Base-by-base conservation (phyloP, 1,284 basidiomycete species). In the Ceratorhiza oryzae-sativae region DNA sequence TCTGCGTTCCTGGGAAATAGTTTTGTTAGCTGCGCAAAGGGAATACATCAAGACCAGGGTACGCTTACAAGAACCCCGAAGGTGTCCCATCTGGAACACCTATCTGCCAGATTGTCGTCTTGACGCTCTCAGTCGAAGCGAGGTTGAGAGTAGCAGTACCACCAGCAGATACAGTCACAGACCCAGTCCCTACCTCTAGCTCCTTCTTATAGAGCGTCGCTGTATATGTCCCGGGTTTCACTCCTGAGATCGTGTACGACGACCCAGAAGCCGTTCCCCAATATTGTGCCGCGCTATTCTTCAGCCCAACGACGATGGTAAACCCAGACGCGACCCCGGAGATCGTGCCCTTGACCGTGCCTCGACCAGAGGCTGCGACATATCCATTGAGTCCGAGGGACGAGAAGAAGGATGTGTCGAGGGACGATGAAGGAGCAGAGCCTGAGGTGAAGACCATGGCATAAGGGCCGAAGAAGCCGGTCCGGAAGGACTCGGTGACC, bases 161-260 rank as follows among this genome's bases (percentile, higher is more conserved):
- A 23, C 84, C 84, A 30, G 82, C 82, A 25, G 74, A 78, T 45
- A 85, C 82, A 20, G 79, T 79, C 32, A 84, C 84, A 45, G 77
- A 79, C 12, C 81, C 81, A 12, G 81, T 81, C 10, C 81, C 83
- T 39, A 81, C 81, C 74, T 82, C 83, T 13, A 84, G 77, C 76
- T 85, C 83, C 48, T 81, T 82, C 77, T 85, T 81, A 75, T 78
- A 84, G 20, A 74, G 77, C 1, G 82, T 83, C 12, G 79, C 81
- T 12, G 82, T 82, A 73, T 83, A 83, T 0, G 81, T 83, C 30
- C 84, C 84, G n/a, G 84, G 83, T 71, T 84, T 85, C 80, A 85
- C 83, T 71, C 79, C 75, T 18, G 81, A 81, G 34, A 82, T 80
- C 8, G 80, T 81, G 78, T 83, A 85, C 32, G 80, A 78, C 48